Percentiles rank a stretch among this genome's conserved stretches.
Evolutionary conservation across 208 protist genomes (phyloP).

Genomic region (Acanthamoeba culbertsoni): DNA sequence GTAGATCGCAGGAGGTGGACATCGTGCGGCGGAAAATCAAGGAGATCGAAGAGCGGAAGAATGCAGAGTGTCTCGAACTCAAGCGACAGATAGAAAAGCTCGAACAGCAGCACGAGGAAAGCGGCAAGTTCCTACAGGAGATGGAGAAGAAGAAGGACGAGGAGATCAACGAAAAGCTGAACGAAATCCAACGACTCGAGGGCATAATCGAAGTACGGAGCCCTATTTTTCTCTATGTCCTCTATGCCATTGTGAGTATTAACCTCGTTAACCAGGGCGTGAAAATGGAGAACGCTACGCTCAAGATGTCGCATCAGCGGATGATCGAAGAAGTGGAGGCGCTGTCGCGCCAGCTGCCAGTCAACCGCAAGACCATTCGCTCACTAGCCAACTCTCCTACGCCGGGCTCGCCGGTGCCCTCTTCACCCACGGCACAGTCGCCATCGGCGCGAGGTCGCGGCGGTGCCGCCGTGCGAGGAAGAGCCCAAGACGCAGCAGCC

Average conservation of each 20-base stretch:
- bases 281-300: slow-evolving; percentile 49
- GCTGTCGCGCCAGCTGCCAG: slow-evolving; percentile 35
- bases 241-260: not conserved
- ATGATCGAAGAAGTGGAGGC: slow-evolving; percentile 43
- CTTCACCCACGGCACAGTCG: not conserved
- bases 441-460: not conserved
- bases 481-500: too few relatives aligned
- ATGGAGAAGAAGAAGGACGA: slow-evolving; percentile 33
- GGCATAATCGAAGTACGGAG: not conserved
- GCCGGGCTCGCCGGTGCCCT: not conserved
- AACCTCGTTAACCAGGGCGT: not conserved
- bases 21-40: slow-evolving; percentile 29
- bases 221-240: not conserved
- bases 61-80: not conserved
- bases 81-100: not conserved
- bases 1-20: slow-evolving; percentile 21
- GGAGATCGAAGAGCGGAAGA: slow-evolving; percentile 14
- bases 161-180: not conserved
- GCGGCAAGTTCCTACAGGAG: slow-evolving; percentile 3
- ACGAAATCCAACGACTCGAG: not conserved
- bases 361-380: not conserved
- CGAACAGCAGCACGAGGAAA: slow-evolving; percentile 31
- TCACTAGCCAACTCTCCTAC: not conserved
- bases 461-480: not conserved
- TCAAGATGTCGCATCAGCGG: slow-evolving; percentile 46